These are phyloP conservation scores for Orychophragmus violaceus DNA, from an alignment of 345 rosid species.

Conservation along the genomic window DNA sequence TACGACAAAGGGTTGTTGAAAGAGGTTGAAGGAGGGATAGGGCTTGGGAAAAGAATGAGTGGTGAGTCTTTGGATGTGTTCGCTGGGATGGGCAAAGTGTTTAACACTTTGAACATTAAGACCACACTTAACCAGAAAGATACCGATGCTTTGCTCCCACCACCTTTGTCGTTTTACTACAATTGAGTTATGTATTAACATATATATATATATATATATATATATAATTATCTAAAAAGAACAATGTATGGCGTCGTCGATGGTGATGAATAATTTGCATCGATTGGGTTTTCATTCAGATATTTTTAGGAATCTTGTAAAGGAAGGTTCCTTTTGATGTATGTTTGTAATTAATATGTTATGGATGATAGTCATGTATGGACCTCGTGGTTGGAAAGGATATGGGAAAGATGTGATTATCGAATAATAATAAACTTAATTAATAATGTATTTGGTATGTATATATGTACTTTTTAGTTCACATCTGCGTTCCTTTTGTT, in stretches of 20 bases:
- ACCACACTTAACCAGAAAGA: background rate
- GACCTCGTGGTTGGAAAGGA: background rate
- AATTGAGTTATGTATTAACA: background rate
- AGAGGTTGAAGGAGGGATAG: background rate
- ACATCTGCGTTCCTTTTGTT: background rate
- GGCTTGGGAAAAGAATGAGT: background rate
- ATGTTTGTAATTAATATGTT: background rate
- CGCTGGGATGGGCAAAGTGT: background rate
- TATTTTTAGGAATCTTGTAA: background rate
- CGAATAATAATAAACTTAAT: background rate
- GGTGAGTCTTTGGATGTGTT: background rate
- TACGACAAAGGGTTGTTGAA: background rate
- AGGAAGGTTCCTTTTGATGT: background rate
- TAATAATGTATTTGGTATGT: background rate
- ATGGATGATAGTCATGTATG: background rate
- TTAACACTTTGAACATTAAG: background rate
- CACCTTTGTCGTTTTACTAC: background rate
- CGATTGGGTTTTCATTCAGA: background rate
- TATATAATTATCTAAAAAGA: no score
- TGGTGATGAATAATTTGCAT: no score
- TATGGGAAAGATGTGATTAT: background rate
- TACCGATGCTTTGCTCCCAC: background rate
- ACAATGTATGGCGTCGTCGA: no score
- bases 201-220: background rate
- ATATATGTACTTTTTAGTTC: background rate